Percentiles rank a stretch among this genome's conserved stretches.
phyloP scores from a whole-genome alignment of 495 filamentous ascomycete species.

The Bombardia bombarda region DNA sequence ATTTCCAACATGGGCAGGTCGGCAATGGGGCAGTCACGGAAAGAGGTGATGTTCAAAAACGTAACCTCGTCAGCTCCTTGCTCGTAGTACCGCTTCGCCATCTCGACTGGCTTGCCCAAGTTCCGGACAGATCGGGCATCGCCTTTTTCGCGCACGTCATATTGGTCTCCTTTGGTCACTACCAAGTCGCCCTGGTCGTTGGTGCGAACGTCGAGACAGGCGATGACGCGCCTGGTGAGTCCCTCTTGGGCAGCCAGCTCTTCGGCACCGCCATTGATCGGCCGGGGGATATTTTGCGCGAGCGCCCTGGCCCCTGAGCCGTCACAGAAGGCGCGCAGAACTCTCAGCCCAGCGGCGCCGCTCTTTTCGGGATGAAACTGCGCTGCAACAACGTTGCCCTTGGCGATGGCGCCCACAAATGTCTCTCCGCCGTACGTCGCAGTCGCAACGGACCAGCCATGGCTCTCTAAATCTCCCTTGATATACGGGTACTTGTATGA shows the following conservation, averaged over 20 bases:
- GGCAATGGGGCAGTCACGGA: constrained; percentile 84
- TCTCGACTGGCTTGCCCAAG: constrained; percentile 90
- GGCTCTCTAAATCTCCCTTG: constrained; percentile 59
- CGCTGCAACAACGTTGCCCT: constrained; percentile 77
- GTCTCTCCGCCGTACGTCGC: constrained; percentile 81
- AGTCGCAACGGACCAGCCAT: constrained; percentile 84
- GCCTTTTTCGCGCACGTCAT: constrained; percentile 95
- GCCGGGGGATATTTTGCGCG: constrained; percentile 12
- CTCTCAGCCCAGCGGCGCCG: constrained; percentile 75
- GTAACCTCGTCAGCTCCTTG: constrained; percentile 95
- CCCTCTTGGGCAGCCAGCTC: constrained; percentile 42
- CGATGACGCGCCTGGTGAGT: constrained; percentile 82
- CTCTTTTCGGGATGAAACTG: constrained; percentile 99
- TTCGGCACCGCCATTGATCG: neutral
- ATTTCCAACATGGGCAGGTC: constrained; percentile 97
- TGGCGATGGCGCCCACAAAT: constrained; percentile 85
- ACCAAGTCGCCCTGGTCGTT: constrained; percentile 94
- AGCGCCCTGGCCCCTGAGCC: constrained; percentile 46
- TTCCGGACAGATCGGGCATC: constrained; percentile 76
- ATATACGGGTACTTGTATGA: constrained; percentile 79
- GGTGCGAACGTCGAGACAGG: constrained; percentile 92
- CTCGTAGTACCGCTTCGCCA: constrained; percentile 90
- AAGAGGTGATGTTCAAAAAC: constrained; percentile 96
- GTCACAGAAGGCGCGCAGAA: constrained; percentile 77
- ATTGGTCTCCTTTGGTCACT: constrained; percentile 97